Base-by-base conservation (phyloP, 768 basidiomycete genomes). In the Panus rudis region DNA sequence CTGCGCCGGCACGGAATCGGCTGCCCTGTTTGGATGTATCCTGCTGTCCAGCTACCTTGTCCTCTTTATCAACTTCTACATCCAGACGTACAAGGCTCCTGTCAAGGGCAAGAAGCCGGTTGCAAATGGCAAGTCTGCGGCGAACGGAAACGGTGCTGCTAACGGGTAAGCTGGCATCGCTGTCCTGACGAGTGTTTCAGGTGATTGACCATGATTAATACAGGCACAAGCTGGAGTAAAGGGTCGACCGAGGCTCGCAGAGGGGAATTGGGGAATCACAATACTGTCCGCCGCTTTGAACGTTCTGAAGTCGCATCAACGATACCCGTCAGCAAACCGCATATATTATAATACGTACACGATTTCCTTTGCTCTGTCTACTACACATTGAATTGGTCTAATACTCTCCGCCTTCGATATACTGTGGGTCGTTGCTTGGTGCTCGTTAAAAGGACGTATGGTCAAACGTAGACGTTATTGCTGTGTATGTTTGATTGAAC, bases 61-160 rank as follows among this genome's bases (percentile, higher is more conserved):
- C 55, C 78, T 99, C 46, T 98, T 99, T 74, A 90, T 98, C 73
- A 89, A 91, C 63, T 92, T 92, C 67, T 92, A 92, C 67, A 73
- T 90, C 57, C 78, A 83, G 62, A 88, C 86, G 22, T 88, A 89
- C 70, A 80, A 80, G 69, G 81, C 80, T 60, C 75, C 82, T 25
- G 60, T 45, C 37, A 50, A 54, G 52, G 48, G 35, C 65, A 70
- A 54, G 64, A 63, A 57, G 54, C 19, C 46, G 7, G 38, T 50
- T 42, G 52, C 62, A 7, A 74, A 74, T 46, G 63, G 67, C 30
- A 78, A 76, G 59, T 66, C 65, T 25, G 72, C 74, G 38, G 48
- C 38, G 7, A 52, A 52, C 45, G 50, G 60, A n/a, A 77, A 76
- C 58, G 75, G 75, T 41, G 57, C 66, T 30, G 70, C 69, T 23